phyloP scores from a whole-genome alignment of 2,329 filamentous ascomycete genomes.

The Penicillium sp. region DNA sequence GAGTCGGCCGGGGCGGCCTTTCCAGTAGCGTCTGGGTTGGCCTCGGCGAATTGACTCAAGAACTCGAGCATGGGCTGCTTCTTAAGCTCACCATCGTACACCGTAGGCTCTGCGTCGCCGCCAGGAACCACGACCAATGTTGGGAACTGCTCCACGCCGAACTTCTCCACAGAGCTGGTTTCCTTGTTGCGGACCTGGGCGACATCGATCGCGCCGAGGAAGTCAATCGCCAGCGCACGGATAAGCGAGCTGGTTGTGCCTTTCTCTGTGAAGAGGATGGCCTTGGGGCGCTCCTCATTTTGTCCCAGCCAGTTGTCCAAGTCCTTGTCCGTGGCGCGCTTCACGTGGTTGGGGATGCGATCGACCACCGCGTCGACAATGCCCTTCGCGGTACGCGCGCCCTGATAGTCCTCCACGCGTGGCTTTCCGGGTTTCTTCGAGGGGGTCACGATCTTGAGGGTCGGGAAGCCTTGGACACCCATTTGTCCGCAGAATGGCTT shows the following conservation, averaged over 20 bases:
- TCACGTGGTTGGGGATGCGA: conserved; percentile 90
- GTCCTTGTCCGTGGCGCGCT: conserved; percentile 75
- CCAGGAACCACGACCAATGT: conserved; percentile 77
- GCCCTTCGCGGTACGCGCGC: conserved; percentile 75
- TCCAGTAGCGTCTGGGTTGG: conserved; percentile 74
- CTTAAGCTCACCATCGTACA: conserved; percentile 81
- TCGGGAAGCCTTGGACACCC: conserved; percentile 92
- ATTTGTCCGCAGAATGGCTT: conserved; percentile 82
- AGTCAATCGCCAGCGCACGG: conserved; percentile 86
- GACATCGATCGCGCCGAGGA: conserved; percentile 73
- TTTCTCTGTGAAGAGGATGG: conserved; percentile 91
- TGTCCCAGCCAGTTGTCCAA: conserved; percentile 71
- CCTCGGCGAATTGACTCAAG: conserved; percentile 72
- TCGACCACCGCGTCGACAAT: conserved; percentile 84
- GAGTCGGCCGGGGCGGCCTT: conserved; percentile 29
- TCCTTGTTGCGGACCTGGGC: conserved; percentile 86
- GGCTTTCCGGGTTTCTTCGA: conserved; percentile 79
- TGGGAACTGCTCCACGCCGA: conserved; percentile 76
- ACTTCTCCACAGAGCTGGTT: conserved; percentile 67
- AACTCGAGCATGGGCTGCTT: conserved; percentile 81
- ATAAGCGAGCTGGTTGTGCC: conserved; percentile 80
- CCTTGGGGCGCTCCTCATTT: conserved; percentile 72
- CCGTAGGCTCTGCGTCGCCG: conserved; percentile 64
- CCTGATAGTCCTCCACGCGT: conserved; percentile 86
- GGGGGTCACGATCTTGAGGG: conserved; percentile 87